Evolutionary conservation across 2,329 filamentous ascomycete genomes (phyloP).

Genomic region (Thyridium curvatum): DNA sequence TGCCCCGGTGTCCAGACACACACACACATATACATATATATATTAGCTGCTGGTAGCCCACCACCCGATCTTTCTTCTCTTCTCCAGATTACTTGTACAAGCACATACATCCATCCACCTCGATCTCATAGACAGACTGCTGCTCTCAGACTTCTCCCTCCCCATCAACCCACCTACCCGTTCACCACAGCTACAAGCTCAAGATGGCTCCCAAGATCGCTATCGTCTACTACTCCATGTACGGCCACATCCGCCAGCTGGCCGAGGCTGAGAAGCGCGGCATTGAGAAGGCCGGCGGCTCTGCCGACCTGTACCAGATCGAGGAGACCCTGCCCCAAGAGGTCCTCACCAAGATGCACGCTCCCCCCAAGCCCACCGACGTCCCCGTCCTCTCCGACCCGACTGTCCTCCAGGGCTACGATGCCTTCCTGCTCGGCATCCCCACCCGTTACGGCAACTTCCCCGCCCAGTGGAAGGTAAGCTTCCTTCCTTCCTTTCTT

Average conservation of each 20-base stretch:
- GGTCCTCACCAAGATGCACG: constrained; percentile 85
- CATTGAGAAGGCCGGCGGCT: constrained; percentile 80
- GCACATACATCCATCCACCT: too few species aligned
- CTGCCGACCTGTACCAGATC: constrained; percentile 77
- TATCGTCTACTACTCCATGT: constrained; percentile 91
- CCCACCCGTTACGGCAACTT: constrained; percentile 97
- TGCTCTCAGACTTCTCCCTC: background rate
- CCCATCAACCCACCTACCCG: too few species aligned
- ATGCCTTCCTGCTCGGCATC: constrained; percentile 88
- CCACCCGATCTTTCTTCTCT: too few species aligned
- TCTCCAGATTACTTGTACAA: too few species aligned
- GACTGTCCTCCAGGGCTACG: constrained; percentile 62
- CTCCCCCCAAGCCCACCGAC: constrained; percentile 65
- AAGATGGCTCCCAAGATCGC: constrained; percentile 87
- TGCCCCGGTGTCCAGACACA: too few species aligned
- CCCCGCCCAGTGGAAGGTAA: constrained; percentile 83
- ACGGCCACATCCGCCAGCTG: constrained; percentile 79
- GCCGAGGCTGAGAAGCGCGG: constrained; percentile 89
- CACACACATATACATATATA: too few species aligned
- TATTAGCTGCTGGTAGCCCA: too few species aligned
- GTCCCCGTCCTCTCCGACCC: constrained; percentile 58
- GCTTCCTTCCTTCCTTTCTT: constrained; percentile 2
- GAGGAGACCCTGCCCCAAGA: constrained; percentile 81
- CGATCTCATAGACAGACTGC: too few species aligned
- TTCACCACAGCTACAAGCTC: constrained; percentile 17